These are phyloP conservation scores for Wickerhamomyces xylosicus DNA, from an alignment of 805 yeast species.

Conservation along the genomic window DNA sequence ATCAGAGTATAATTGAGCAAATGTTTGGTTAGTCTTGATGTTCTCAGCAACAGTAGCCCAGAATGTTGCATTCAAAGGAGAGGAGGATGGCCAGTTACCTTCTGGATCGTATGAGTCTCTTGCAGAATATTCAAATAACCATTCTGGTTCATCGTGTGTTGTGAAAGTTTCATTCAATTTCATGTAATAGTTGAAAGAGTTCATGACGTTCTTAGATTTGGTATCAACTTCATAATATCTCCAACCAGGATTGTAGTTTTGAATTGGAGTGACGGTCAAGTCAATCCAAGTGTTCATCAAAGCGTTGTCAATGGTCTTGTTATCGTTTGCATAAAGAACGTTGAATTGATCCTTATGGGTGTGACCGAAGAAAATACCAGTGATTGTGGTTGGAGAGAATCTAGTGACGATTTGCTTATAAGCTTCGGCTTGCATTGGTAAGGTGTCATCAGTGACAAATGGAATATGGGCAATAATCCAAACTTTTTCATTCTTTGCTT, in stretches of 20 bases:
- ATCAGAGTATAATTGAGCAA: slow-evolving; percentile 39
- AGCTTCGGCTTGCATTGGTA: slow-evolving; percentile 50
- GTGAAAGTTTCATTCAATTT: slow-evolving; percentile 45
- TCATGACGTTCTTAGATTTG: slow-evolving; percentile 48
- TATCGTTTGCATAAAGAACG: slow-evolving; percentile 41
- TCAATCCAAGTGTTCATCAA: slow-evolving; percentile 53
- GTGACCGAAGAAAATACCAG: slow-evolving; percentile 62
- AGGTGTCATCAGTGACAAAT: slow-evolving; percentile 38
- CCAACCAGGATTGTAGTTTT: slow-evolving; percentile 59
- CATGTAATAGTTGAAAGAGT: slow-evolving; percentile 50
- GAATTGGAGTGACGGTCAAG: slow-evolving; percentile 56
- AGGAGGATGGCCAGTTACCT: slow-evolving; percentile 42
- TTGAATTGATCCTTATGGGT: slow-evolving; percentile 63
- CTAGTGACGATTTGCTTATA: slow-evolving; percentile 51
- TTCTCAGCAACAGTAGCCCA: slow-evolving; percentile 37
- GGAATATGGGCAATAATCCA: slow-evolving; percentile 71
- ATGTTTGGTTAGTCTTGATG: slow-evolving; percentile 29
- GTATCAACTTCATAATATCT: slow-evolving; percentile 61
- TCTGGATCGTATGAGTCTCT: slow-evolving; percentile 44
- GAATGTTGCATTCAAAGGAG: slow-evolving; percentile 60
- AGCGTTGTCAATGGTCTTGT: slow-evolving; percentile 32
- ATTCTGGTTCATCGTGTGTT: slow-evolving; percentile 43
- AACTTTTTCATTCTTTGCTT: slow-evolving; percentile 47
- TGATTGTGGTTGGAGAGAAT: slow-evolving; percentile 59
- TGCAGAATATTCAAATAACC: slow-evolving; percentile 58